These are phyloP conservation scores for Cyclotella cryptica DNA, from an alignment of 108 stramenopile species.

Conservation along the genomic window DNA sequence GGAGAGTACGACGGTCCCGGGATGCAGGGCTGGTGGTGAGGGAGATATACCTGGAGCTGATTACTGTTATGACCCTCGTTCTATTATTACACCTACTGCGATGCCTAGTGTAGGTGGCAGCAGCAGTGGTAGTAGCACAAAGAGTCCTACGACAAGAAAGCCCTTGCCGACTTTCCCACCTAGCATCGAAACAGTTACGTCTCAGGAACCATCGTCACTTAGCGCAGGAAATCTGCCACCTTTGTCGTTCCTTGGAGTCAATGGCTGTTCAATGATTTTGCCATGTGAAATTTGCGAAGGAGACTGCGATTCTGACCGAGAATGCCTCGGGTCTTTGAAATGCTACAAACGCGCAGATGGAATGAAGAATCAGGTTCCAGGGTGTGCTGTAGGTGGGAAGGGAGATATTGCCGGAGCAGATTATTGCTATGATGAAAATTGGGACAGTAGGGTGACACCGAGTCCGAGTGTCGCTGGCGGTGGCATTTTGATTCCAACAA, in stretches of 20 bases:
- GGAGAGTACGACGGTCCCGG: constrained; percentile 56
- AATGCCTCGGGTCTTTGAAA: constrained; percentile 22
- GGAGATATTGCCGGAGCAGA: constrained; percentile 52
- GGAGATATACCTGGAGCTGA: constrained; percentile 49
- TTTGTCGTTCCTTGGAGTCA: constrained; percentile 25
- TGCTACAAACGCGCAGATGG: constrained; percentile 49
- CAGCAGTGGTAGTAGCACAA: neutral
- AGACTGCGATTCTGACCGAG: constrained; percentile 66
- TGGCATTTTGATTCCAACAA: neutral
- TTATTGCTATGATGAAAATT: constrained; percentile 35
- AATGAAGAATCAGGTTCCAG: constrained; percentile 31
- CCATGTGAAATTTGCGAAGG: constrained; percentile 68
- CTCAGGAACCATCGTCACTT: no score
- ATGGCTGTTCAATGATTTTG: constrained; percentile 28
- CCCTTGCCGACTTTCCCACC: no score
- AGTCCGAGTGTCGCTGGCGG: neutral
- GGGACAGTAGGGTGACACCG: neutral
- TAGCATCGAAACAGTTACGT: no score
- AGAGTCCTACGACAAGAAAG: neutral
- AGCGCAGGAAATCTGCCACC: no score
- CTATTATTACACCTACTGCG: constrained; percentile 10
- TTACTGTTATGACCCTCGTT: constrained; percentile 55
- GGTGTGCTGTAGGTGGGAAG: constrained; percentile 34
- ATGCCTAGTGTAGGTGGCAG: neutral
- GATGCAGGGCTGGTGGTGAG: constrained; percentile 52